Evolutionary conservation across 768 basidiomycete genomes (phyloP).

Genomic region (Chalciporus sphaerocephalus): DNA sequence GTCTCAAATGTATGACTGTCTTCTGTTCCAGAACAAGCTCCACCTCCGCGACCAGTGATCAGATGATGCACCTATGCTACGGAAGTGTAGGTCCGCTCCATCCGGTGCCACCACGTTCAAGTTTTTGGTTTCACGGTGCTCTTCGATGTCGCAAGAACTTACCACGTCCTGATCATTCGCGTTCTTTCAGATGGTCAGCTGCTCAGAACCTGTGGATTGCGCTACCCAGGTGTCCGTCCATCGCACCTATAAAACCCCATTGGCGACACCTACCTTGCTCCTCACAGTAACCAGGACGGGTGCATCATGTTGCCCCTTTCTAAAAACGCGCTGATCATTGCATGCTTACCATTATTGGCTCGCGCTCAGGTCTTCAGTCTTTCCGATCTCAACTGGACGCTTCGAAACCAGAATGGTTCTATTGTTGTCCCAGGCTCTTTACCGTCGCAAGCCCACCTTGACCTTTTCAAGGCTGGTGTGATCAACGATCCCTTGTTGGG

Average conservation of each 20-base stretch:
- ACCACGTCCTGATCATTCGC: background rate
- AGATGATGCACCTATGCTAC: background rate
- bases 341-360: constrained; percentile 12
- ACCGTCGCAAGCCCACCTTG: constrained; percentile 52
- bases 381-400: constrained; percentile 46
- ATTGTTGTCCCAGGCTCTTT: constrained; percentile 49
- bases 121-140: background rate
- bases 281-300: no score
- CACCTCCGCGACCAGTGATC: background rate
- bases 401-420: constrained; percentile 50
- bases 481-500: constrained; percentile 52
- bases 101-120: background rate
- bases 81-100: background rate
- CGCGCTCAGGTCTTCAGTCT: constrained; percentile 37
- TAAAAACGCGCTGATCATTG: background rate
- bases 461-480: constrained; percentile 47
- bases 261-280: no score
- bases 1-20: background rate
- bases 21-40: background rate
- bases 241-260: background rate
- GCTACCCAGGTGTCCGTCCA: background rate
- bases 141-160: constrained; percentile 1
- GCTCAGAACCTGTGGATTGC: background rate
- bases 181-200: background rate
- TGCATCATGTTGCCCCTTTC: constrained; percentile 3